Evolutionary conservation across 257 asterid genomes (phyloP).

Genomic region (Eucommia ulmoides): DNA sequence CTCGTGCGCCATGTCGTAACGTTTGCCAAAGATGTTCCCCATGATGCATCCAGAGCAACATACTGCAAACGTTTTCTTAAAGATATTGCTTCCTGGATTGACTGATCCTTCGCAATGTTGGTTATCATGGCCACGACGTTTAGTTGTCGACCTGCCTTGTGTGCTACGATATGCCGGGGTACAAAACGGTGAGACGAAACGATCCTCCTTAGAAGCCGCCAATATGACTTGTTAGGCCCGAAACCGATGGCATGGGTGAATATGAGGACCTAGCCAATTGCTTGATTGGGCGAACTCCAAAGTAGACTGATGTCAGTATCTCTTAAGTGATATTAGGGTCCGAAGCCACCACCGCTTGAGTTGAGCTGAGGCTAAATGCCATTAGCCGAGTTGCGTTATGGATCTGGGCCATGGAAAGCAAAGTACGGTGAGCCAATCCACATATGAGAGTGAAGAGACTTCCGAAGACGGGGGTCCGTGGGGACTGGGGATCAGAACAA

Average conservation of each 20-base stretch:
- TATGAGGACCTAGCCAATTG: slow-evolving; percentile 49
- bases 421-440: slow-evolving; percentile 59
- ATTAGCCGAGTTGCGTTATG: slow-evolving; percentile 23
- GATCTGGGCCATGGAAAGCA: slow-evolving; percentile 30
- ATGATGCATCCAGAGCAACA: slow-evolving; percentile 34
- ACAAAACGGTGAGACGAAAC: slow-evolving; percentile 37
- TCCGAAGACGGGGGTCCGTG: slow-evolving; percentile 50
- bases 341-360: slow-evolving; percentile 30
- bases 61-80: slow-evolving; percentile 32
- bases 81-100: slow-evolving; percentile 6
- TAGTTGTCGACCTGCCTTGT: slow-evolving; percentile 24
- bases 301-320: slow-evolving; percentile 41
- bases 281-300: slow-evolving; percentile 43
- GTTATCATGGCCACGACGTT: slow-evolving; percentile 31
- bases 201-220: slow-evolving; percentile 39
- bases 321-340: slow-evolving; percentile 34
- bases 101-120: slow-evolving; percentile 23
- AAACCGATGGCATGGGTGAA: slow-evolving; percentile 57
- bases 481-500: slow-evolving; percentile 34
- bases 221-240: slow-evolving; percentile 41
- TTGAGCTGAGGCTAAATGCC: slow-evolving; percentile 55
- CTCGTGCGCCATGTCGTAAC: slow-evolving; percentile 16
- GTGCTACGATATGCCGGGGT: slow-evolving; percentile 33
- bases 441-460: slow-evolving; percentile 43
- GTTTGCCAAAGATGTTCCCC: slow-evolving; percentile 37